phyloP scores from a whole-genome alignment of 495 filamentous ascomycete genomes.

The Trichoderma erinaceum region DNA sequence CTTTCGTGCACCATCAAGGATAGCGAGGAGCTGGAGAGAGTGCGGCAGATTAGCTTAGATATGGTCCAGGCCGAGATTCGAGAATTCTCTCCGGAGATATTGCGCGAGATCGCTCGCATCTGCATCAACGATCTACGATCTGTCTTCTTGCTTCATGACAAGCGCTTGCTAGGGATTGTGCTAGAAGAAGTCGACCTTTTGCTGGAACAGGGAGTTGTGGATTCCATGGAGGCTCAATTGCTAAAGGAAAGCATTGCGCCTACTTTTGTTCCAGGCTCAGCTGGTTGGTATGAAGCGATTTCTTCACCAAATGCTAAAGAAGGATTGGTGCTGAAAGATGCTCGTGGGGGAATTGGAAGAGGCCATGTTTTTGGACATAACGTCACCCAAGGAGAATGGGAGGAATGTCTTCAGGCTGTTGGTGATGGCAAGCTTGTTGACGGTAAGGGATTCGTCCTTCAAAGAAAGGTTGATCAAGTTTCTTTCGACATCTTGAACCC shows the following conservation, averaged over 20 bases:
- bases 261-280: background rate
- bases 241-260: background rate
- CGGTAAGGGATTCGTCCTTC: background rate
- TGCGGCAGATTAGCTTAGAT: background rate
- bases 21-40: background rate
- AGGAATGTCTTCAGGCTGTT: background rate
- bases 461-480: background rate
- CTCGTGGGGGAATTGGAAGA: background rate
- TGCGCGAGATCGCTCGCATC: background rate
- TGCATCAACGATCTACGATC: background rate
- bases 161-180: background rate
- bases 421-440: background rate
- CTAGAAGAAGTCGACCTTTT: background rate
- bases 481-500: background rate
- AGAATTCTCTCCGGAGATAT: background rate
- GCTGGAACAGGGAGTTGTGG: background rate
- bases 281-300: background rate
- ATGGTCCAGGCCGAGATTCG: background rate
- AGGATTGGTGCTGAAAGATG: background rate
- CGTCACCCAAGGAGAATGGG: background rate
- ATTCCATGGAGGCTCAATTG: background rate
- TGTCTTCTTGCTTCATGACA: background rate
- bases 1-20: background rate
- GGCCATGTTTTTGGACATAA: background rate
- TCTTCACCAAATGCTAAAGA: background rate